Conservation (phyloP, 768 basidiomycete genomes). For the Cystofilobasidium macerans region DNA sequence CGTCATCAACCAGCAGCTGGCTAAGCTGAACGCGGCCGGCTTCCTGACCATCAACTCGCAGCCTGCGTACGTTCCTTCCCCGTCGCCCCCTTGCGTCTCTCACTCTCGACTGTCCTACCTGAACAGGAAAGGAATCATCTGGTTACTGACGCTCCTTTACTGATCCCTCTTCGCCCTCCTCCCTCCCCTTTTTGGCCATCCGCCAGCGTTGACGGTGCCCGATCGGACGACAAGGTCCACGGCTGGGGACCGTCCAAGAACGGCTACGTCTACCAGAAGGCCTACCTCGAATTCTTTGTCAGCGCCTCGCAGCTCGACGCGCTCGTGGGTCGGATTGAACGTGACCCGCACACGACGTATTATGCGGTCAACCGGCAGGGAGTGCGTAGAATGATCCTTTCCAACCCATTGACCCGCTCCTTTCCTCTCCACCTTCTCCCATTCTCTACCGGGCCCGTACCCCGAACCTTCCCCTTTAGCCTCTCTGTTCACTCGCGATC, state of each 20-base stretch:
- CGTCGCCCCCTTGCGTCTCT: not conserved
- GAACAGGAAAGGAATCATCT: too few species aligned
- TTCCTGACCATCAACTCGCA: constrained; percentile 97
- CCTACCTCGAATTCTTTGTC: constrained; percentile 93
- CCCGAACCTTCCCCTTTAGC: too few species aligned
- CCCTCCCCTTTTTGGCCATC: too few species aligned
- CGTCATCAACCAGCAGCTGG: constrained; percentile 38
- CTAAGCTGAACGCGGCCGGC: constrained; percentile 72
- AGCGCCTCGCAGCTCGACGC: constrained; percentile 58
- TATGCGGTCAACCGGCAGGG: constrained; percentile 95
- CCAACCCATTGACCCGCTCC: too few species aligned
- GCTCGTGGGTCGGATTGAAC: constrained; percentile 69
- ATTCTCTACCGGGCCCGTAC: too few species aligned
- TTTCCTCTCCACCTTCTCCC: too few species aligned
- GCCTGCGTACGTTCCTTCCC: constrained; percentile 48
- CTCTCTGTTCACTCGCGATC: too few species aligned
- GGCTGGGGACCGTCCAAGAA: constrained; percentile 84
- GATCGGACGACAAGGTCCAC: constrained; percentile 69
- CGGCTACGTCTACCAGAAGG: constrained; percentile 94
- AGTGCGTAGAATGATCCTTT: too few species aligned
- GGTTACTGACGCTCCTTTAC: too few species aligned
- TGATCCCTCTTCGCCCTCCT: not conserved
- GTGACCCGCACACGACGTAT: constrained; percentile 81
- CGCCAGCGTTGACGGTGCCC: constrained; percentile 59
- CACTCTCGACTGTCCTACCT: not conserved